phyloP scores from a whole-genome alignment of 495 filamentous ascomycete species.

The Apiosordaria backusii region DNA sequence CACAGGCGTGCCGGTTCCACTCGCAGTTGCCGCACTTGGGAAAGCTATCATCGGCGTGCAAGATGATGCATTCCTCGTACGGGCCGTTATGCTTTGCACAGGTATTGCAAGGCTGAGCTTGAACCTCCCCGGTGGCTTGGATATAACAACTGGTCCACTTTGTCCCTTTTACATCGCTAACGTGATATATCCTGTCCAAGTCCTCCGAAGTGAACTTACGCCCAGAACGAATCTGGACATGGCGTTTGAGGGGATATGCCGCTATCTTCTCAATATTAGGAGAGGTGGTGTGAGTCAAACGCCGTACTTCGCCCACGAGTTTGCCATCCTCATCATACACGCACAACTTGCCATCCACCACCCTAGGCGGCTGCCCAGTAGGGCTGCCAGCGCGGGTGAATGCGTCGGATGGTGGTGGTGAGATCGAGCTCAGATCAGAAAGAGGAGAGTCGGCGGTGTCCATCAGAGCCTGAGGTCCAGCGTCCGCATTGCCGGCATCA shows the following conservation, averaged over 20 bases:
- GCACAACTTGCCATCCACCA: not conserved
- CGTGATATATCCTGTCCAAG: constrained; percentile 25
- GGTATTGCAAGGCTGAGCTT: constrained; percentile 22
- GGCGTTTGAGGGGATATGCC: constrained; percentile 24
- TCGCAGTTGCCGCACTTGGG: constrained; percentile 36
- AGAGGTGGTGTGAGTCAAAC: not conserved
- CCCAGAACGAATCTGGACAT: constrained; percentile 26
- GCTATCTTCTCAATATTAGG: not conserved
- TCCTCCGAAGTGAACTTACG: constrained; percentile 25
- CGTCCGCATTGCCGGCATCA: not conserved
- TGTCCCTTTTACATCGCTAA: constrained; percentile 25
- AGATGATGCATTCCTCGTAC: constrained; percentile 27
- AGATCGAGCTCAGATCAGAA: not conserved
- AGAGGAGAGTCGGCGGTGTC: not conserved
- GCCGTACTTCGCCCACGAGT: not conserved
- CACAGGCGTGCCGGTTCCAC: constrained; percentile 31
- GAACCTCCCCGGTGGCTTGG: constrained; percentile 31
- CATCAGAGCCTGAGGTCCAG: not conserved
- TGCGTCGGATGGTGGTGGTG: not conserved
- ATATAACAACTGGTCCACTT: constrained; percentile 34
- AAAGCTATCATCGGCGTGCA: constrained; percentile 21
- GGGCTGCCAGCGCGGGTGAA: not conserved
- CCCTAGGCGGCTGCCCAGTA: not conserved
- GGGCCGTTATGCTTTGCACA: constrained; percentile 25
- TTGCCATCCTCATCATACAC: not conserved